These are phyloP conservation scores for Delonix regia DNA, from an alignment of 306 rosid genomes.

Conservation along the genomic window DNA sequence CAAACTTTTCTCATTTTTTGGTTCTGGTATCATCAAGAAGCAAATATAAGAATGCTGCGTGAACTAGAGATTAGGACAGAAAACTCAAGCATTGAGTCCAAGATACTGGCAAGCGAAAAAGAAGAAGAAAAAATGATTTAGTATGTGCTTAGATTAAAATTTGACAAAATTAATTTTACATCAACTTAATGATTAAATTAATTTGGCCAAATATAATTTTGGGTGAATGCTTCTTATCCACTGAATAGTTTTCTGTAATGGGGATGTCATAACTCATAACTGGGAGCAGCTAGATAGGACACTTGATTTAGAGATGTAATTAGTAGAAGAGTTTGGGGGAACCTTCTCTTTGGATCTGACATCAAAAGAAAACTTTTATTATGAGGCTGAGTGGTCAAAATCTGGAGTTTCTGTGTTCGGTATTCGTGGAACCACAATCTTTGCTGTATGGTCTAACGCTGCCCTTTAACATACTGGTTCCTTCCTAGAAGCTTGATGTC, in stretches of 20 bases:
- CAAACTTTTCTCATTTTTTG: background rate
- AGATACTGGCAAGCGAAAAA: too few species aligned
- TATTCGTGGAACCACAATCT: too few species aligned
- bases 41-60: background rate
- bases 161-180: too few species aligned
- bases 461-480: background rate
- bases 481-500: background rate
- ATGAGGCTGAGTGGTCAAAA: constrained; percentile 8
- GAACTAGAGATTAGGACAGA: background rate
- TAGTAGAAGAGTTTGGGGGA: background rate
- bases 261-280: background rate
- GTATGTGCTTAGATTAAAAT: too few species aligned
- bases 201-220: too few species aligned
- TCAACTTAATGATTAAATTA: too few species aligned
- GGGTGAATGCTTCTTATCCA: background rate
- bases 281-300: background rate
- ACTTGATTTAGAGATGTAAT: background rate
- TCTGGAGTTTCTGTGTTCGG: background rate
- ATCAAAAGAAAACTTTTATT: background rate
- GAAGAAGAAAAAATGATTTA: too few species aligned
- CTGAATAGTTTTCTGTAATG: background rate
- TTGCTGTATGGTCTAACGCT: constrained; percentile 2
- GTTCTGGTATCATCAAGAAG: background rate
- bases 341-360: background rate
- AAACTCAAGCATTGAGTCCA: too few species aligned